Evolutionary conservation across 202 grass and related monocot species (phyloP).

Genomic region (Bolboschoenoplectus hybrid): DNA sequence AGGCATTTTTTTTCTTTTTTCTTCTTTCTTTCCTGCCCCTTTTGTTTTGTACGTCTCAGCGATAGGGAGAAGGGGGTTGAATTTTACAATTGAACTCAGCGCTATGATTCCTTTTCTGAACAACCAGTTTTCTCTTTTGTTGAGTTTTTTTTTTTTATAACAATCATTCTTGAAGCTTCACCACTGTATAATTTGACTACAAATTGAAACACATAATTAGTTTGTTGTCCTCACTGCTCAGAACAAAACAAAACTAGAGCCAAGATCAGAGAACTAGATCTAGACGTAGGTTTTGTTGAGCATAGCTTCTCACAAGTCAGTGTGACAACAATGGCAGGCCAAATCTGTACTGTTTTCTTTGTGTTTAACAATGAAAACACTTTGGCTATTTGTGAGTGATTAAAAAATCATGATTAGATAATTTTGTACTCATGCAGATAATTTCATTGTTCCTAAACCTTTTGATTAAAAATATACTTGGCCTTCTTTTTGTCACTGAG

Average conservation of each 20-base stretch:
- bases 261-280: constrained; percentile 17
- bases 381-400: neutral
- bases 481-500: neutral
- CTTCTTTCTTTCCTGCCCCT: neutral
- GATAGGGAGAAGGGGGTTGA: neutral
- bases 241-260: constrained; percentile 18
- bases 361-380: neutral
- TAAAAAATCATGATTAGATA: constrained; percentile 1
- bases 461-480: neutral
- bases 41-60: neutral
- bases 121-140: neutral
- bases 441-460: constrained; percentile 2
- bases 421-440: neutral
- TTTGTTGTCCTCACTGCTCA: neutral
- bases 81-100: neutral
- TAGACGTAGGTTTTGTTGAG: constrained; percentile 20
- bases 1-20: neutral
- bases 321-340: constrained; percentile 12
- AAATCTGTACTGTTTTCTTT: constrained; percentile 9
- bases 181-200: neutral
- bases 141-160: neutral
- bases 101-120: neutral
- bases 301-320: constrained; percentile 19
- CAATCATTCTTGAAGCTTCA: neutral
- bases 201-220: neutral